Evolutionary conservation across 169 alveolate genomes (phyloP).

Genomic region (Plasmodium reichenowi): DNA sequence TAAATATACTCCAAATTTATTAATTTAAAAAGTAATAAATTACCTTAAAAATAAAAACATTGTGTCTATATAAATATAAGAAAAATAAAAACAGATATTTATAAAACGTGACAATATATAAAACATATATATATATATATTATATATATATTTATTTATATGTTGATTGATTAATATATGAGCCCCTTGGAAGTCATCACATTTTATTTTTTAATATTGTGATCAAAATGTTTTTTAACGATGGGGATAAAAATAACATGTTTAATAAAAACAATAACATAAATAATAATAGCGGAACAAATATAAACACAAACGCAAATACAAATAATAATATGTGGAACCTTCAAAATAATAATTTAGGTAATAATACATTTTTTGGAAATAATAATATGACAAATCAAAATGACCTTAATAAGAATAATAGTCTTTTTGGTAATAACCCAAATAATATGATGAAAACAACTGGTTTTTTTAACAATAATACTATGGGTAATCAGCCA

Average conservation of each 20-base stretch:
- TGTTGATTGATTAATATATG: too few species aligned
- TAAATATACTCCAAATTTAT: too few species aligned
- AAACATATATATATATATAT: too few species aligned
- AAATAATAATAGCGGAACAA: constrained; percentile 53
- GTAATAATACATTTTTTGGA: constrained; percentile 45
- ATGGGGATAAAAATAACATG: constrained; percentile 53
- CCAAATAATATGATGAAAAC: background rate
- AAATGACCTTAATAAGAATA: constrained; percentile 11
- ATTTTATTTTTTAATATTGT: too few species aligned
- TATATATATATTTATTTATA: too few species aligned
- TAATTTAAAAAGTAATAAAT: too few species aligned
- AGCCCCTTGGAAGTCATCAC: too few species aligned
- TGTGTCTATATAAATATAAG: too few species aligned
- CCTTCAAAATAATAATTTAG: constrained; percentile 48
- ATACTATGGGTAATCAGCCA: background rate
- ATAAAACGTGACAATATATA: too few species aligned
- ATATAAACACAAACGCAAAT: constrained; percentile 3
- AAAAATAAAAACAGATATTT: too few species aligned
- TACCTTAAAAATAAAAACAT: too few species aligned
- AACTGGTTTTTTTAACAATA: background rate
- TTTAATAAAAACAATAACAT: constrained; percentile 33
- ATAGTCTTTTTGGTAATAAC: constrained; percentile 14
- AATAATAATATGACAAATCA: constrained; percentile 19
- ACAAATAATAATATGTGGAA: constrained; percentile 46
- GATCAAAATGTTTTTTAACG: constrained; percentile 34